phyloP scores from a whole-genome alignment of 139 green algal species.

The Picochlorum sp. region DNA sequence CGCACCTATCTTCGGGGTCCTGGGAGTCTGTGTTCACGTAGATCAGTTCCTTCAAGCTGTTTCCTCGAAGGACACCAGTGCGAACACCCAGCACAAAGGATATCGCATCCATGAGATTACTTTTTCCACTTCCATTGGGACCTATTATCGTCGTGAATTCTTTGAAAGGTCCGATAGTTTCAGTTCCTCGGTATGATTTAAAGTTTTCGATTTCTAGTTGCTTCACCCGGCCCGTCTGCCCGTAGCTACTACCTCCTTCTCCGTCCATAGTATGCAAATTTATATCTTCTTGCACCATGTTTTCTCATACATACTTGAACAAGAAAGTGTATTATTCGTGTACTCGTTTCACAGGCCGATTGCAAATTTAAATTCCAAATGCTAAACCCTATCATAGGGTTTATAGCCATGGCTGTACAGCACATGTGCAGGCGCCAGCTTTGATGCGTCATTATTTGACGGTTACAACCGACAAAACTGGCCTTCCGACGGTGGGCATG shows the following conservation, averaged over 20 bases:
- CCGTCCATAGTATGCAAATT: neutral
- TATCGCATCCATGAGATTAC: conserved; percentile 98
- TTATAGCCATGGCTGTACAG: too few species aligned
- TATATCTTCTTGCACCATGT: too few species aligned
- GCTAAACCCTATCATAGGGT: too few species aligned
- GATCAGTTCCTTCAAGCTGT: conserved; percentile 80
- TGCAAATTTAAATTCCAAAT: too few species aligned
- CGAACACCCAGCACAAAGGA: conserved; percentile 93
- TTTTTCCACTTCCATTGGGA: conserved; percentile 90
- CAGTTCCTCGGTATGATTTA: conserved; percentile 82
- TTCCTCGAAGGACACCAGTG: conserved; percentile 63
- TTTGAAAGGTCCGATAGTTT: conserved; percentile 86
- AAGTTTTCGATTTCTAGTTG: conserved; percentile 81
- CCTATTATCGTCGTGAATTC: conserved; percentile 92
- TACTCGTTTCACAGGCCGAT: too few species aligned
- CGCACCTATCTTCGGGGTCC: conserved; percentile 12
- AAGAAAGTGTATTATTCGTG: too few species aligned
- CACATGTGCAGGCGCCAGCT: too few species aligned
- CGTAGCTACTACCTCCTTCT: neutral
- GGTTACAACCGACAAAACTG: too few species aligned
- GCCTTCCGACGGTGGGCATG: too few species aligned
- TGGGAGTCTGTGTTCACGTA: conserved; percentile 55
- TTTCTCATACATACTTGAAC: too few species aligned
- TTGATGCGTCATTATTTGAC: too few species aligned
- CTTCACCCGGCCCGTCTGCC: conserved; percentile 16